Evolutionary conservation across 202 grass and related monocot genomes (phyloP).

Genomic region (Digitaria exilis): DNA sequence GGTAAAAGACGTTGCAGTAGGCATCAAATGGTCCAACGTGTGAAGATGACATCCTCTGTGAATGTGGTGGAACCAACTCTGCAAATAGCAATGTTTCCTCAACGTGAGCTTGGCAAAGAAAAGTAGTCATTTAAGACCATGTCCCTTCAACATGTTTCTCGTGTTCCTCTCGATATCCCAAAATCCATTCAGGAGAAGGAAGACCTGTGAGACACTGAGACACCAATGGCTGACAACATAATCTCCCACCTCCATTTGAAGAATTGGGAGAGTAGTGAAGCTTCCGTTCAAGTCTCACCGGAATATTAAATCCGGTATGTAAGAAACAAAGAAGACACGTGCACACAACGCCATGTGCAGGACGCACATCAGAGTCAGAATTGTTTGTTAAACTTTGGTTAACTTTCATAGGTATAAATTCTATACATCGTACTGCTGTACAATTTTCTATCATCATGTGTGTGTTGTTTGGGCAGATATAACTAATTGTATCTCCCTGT

Average conservation of each 20-base stretch:
- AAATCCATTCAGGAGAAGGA: background rate
- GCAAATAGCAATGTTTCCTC: background rate
- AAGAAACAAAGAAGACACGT: background rate
- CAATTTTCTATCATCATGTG: slow-evolving; percentile 25
- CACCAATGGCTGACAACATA: no score
- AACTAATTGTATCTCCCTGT: slow-evolving; percentile 22
- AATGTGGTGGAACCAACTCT: background rate
- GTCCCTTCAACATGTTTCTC: no score
- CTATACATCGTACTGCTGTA: slow-evolving; percentile 51
- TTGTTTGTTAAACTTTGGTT: slow-evolving; percentile 30
- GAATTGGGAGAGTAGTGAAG: no score
- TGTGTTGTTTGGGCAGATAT: slow-evolving; percentile 26
- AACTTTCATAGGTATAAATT: slow-evolving; percentile 36
- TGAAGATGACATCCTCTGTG: no score
- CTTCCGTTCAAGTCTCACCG: background rate
- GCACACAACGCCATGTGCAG: background rate
- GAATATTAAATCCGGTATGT: background rate
- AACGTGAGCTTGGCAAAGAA: background rate
- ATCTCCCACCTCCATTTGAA: no score
- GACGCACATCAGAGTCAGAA: background rate
- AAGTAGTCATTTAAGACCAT: background rate
- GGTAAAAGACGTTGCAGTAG: background rate
- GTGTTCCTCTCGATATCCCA: background rate
- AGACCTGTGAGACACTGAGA: no score
- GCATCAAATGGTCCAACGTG: no score